Base-by-base conservation (phyloP, 2,329 filamentous ascomycete species). In the Falciphora oryzae region DNA sequence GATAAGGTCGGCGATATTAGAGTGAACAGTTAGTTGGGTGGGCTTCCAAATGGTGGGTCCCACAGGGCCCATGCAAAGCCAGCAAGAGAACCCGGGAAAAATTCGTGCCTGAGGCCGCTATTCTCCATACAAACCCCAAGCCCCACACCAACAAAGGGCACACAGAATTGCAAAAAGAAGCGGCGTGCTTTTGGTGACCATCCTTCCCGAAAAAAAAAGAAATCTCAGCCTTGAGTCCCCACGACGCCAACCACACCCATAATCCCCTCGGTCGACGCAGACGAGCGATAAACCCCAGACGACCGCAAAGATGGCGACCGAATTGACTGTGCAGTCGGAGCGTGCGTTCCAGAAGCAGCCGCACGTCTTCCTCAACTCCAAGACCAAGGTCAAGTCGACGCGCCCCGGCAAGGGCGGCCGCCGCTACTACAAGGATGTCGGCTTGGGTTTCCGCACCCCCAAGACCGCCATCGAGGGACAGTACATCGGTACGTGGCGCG, bases 321-420 rank as follows among this genome's bases (percentile, higher is more conserved):
- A 97, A 87, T 88, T 97, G 85, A 96, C 93, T 82, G 95, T 99
- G 83, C 95, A 99, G 90, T 96, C 92, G 81, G 95, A 99, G 90
- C 94, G 95, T 86, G 95, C 95, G 88, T 99, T 91, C 92, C 95
- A 98, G 85, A 99, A 99, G 90, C 94, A 99, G 89, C 95, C 95
- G 82, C 95, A 99, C 85, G 97, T 99, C 88, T 99, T 98, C 92
- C 89, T 91, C 78, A 97, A 98, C 90, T 86, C 90, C 80, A 99
- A 99, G 90, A 84, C 85, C 81, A 92, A 93, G 87, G 83, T 88
- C 79, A 89, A 91, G 83, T 92, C 90, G 80, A 84, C 85, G 81
- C 89, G 89, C 80, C 90, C 90, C 75, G 93, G 93, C 81, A 96
- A 96, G 89, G 90, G 88, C 81, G 92, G 92, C 76, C 90, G 92